Conservation (phyloP, 2,329 filamentous ascomycete species). For the Chrysoporthe puriensis region DNA sequence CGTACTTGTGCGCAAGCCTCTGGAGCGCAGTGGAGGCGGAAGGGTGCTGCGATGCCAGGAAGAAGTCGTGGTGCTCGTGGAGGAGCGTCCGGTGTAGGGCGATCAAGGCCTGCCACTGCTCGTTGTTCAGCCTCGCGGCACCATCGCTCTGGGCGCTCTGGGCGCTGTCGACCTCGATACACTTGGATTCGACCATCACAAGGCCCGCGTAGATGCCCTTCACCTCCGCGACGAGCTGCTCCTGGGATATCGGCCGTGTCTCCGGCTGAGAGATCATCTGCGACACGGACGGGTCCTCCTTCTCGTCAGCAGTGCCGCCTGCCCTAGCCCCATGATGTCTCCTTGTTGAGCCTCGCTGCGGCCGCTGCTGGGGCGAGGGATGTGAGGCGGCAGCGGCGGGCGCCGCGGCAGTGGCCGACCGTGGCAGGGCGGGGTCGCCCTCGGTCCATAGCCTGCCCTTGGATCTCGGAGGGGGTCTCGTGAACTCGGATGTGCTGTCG, state of each 20-base stretch:
- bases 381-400: neutral
- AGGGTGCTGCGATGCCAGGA: slow-evolving; percentile 85
- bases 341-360: neutral
- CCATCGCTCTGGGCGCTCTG: slow-evolving; percentile 52
- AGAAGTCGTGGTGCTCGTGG: slow-evolving; percentile 84
- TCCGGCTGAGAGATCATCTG: slow-evolving; percentile 54
- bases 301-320: neutral
- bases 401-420: neutral
- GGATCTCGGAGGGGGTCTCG: slow-evolving; percentile 6
- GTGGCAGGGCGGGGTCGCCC: slow-evolving; percentile 13
- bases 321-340: neutral
- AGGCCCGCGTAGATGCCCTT: slow-evolving; percentile 83
- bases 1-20: slow-evolving; percentile 76
- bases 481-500: slow-evolving; percentile 15
- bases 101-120: slow-evolving; percentile 86
- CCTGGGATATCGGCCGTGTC: slow-evolving; percentile 72
- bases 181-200: slow-evolving; percentile 85
- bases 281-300: slow-evolving; percentile 30
- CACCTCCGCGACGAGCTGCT: slow-evolving; percentile 80
- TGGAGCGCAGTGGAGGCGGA: slow-evolving; percentile 70
- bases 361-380: slow-evolving; percentile 1
- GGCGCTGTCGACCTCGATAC: slow-evolving; percentile 78
- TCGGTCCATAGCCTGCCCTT: slow-evolving; percentile 23
- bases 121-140: slow-evolving; percentile 54
- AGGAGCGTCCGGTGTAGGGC: slow-evolving; percentile 79